Conservation (phyloP, 2,329 filamentous ascomycete species). For the Aspergillus chevalieri region DNA sequence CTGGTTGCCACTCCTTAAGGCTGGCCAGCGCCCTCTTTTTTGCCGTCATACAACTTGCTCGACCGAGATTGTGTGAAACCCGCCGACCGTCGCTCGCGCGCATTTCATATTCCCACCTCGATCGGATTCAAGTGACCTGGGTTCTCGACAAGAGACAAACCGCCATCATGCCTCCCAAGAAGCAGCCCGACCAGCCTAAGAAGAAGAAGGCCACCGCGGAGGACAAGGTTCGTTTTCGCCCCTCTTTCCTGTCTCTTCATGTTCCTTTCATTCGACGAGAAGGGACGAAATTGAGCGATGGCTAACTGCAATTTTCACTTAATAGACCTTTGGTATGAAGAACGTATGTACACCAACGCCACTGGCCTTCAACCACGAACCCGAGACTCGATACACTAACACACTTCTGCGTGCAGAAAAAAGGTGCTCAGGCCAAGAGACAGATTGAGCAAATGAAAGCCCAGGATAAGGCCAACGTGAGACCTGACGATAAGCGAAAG, state of each 20-base stretch:
- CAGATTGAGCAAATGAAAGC: conserved; percentile 78
- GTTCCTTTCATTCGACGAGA: conserved; percentile 1
- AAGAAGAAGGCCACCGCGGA: conserved; percentile 57
- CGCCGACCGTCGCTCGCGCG: too few species aligned
- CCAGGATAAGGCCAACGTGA: conserved; percentile 66
- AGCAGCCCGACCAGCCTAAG: conserved; percentile 39
- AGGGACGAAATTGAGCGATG: background rate
- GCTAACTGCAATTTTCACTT: conserved; percentile 12
- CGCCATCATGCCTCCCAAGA: conserved; percentile 45
- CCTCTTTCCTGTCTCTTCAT: background rate
- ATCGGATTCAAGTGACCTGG: background rate
- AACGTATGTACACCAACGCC: conserved; percentile 51
- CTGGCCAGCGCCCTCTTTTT: too few species aligned
- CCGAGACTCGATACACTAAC: background rate
- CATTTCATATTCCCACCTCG: too few species aligned
- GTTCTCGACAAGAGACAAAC: conserved; percentile 8
- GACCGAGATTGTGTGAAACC: too few species aligned
- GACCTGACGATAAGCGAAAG: conserved; percentile 81
- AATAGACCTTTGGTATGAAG: conserved; percentile 93
- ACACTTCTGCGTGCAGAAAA: conserved; percentile 56
- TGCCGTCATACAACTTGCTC: too few species aligned
- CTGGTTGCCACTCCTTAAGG: too few species aligned
- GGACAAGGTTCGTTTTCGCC: conserved; percentile 57
- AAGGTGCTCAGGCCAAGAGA: conserved; percentile 83
- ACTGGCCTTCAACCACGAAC: background rate